phyloP scores from a whole-genome alignment of 2,329 filamentous ascomycete genomes.

The Talaromyces sp. region DNA sequence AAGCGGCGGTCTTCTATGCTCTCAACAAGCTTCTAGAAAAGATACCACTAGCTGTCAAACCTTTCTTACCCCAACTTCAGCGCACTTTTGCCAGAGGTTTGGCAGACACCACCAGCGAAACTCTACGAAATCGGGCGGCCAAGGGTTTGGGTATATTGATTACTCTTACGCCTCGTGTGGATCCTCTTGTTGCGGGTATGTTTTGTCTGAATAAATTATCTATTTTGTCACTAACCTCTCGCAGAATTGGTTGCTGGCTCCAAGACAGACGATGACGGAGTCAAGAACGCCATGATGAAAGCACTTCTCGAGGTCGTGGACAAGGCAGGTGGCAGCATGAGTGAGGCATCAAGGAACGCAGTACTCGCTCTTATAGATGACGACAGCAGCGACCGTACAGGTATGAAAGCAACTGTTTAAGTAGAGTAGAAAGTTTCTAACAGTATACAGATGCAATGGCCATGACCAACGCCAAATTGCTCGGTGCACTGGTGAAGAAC shows the following conservation, averaged over 20 bases:
- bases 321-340: conserved; percentile 94
- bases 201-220: not conserved
- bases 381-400: conserved; percentile 71
- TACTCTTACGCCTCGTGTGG: conserved; percentile 89
- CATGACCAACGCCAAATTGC: conserved; percentile 83
- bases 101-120: conserved; percentile 86
- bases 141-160: conserved; percentile 94
- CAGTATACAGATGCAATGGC: conserved; percentile 60
- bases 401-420: conserved; percentile 34
- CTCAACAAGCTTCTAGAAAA: conserved; percentile 95
- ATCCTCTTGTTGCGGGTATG: conserved; percentile 73
- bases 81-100: conserved; percentile 95
- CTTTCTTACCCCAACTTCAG: conserved; percentile 93
- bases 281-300: conserved; percentile 94
- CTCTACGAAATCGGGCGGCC: conserved; percentile 80
- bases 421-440: conserved; percentile 17
- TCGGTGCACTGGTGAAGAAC: conserved; percentile 86
- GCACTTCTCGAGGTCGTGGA: conserved; percentile 94
- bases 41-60: conserved; percentile 91
- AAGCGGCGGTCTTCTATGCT: conserved; percentile 85
- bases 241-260: conserved; percentile 90
- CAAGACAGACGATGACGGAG: conserved; percentile 81
- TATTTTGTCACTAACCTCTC: conserved; percentile 12
- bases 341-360: conserved; percentile 79
- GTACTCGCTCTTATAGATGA: conserved; percentile 85